Evolutionary conservation across 768 basidiomycete species (phyloP).

Genomic region (Hebeloma cylindrosporum): DNA sequence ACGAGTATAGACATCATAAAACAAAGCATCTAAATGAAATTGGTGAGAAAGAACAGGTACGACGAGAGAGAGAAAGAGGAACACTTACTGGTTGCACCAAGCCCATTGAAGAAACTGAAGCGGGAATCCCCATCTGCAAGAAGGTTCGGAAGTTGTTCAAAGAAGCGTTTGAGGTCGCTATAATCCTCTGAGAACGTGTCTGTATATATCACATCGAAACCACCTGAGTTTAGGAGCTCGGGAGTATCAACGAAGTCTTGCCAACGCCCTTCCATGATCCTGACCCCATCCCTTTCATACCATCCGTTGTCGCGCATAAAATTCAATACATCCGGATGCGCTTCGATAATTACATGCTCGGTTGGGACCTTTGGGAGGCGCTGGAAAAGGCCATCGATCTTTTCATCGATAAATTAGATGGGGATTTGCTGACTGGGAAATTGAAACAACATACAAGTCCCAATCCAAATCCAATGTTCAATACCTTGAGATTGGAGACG

Average conservation of each 20-base stretch:
- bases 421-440: neutral
- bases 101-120: conserved; percentile 96
- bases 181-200: conserved; percentile 95
- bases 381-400: conserved; percentile 89
- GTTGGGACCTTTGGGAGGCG: conserved; percentile 54
- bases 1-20: conserved; percentile 89
- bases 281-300: conserved; percentile 74
- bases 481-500: conserved; percentile 53
- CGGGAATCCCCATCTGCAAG: conserved; percentile 71
- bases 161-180: conserved; percentile 76
- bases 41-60: conserved; percentile 12
- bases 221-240: conserved; percentile 59
- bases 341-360: conserved; percentile 89
- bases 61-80: conserved; percentile 2
- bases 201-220: conserved; percentile 88
- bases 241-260: conserved; percentile 75
- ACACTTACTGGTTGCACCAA: conserved; percentile 86
- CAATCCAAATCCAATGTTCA: conserved; percentile 94
- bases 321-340: conserved; percentile 88
- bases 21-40: conserved; percentile 63
- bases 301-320: conserved; percentile 79
- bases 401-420: conserved; percentile 2
- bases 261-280: conserved; percentile 89
- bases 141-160: conserved; percentile 75
- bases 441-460: conserved; percentile 66